Evolutionary conservation across 257 asterid species (phyloP), one percentile per base, ranked within the genome.

Genomic region (Phtheirospermum japonicum): DNA sequence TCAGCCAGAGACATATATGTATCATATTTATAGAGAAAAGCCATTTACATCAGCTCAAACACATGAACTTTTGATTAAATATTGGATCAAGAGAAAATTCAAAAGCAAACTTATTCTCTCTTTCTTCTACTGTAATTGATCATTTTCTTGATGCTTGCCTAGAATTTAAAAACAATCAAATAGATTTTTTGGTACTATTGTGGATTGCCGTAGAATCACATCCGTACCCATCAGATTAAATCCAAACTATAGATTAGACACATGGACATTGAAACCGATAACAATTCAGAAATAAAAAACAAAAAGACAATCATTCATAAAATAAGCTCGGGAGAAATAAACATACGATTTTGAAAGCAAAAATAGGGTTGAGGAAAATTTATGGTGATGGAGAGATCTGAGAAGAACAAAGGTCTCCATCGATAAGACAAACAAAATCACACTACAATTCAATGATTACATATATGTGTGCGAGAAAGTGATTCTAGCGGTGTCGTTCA

Each of bases 341-440:
- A 54, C 79, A 18, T 77, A 84, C 91, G 10, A 75, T 49, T 72
- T 57, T 79, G 63, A 75, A 79, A 37, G 85, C 76, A 19, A 82
- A 73, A 17, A 78, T 58, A 36, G 87, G 78, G n/a, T 68, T 7
- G 85, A 71, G 8, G 80, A 65, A 23, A 83, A 13, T 48, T 80
- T 86, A 14, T 84, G 79, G 72, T 83, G 86, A 6, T 86, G 84
- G 20, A 85, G 79, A 74, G 88, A 82, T 82, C 86, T 75, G 69
- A 82, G 81, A 39, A 84, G 78, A 13, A 74, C 79, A 26, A 85
- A 69, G 30, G 91, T 64, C 37, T 91, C 95, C 95, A 86, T 86
- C 28, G 61, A 12, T 61, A 18, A 26, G n/a, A n/a, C n/a, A n/a
- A n/a, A n/a, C n/a, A n/a, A n/a, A n/a, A n/a, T n/a, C n/a, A n/a